These are phyloP conservation scores for Fusarium goolgardi DNA, from an alignment of 2,329 filamentous ascomycete species.

Conservation along the genomic window DNA sequence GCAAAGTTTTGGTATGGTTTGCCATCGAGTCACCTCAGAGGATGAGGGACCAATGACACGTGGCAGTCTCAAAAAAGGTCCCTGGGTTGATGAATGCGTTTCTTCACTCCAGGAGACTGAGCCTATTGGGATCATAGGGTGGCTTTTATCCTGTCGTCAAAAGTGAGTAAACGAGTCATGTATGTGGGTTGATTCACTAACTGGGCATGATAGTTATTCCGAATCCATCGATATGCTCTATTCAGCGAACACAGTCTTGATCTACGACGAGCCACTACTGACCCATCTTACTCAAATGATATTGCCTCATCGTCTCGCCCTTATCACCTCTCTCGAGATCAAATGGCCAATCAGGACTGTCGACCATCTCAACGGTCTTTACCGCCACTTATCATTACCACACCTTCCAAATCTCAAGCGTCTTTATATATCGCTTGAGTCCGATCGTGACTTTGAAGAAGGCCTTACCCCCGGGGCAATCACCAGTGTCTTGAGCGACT, in stretches of 20 bases:
- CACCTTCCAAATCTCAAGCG: neutral
- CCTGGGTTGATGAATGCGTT: conserved; percentile 5
- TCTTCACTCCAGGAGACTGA: fast-evolving
- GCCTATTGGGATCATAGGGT: neutral
- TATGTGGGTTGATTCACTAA: neutral
- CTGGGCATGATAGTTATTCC: neutral
- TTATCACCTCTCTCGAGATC: neutral
- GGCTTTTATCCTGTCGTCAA: conserved; percentile 23
- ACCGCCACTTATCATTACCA: neutral
- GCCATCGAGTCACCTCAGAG: neutral
- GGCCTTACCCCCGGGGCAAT: neutral
- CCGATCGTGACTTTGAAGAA: no score
- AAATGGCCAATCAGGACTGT: neutral
- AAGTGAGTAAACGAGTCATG: conserved; percentile 3
- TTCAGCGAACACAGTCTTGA: conserved; percentile 3
- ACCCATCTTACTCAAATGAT: neutral
- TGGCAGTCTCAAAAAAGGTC: neutral
- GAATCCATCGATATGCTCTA: conserved; percentile 13
- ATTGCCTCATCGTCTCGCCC: neutral
- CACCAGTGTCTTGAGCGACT: neutral
- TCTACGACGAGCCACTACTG: neutral
- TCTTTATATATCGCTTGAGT: neutral
- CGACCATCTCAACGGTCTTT: neutral
- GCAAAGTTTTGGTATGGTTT: neutral
- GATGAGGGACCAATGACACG: neutral